phyloP scores from a whole-genome alignment of 306 rosid genomes.

The Lathyrus aphaca region DNA sequence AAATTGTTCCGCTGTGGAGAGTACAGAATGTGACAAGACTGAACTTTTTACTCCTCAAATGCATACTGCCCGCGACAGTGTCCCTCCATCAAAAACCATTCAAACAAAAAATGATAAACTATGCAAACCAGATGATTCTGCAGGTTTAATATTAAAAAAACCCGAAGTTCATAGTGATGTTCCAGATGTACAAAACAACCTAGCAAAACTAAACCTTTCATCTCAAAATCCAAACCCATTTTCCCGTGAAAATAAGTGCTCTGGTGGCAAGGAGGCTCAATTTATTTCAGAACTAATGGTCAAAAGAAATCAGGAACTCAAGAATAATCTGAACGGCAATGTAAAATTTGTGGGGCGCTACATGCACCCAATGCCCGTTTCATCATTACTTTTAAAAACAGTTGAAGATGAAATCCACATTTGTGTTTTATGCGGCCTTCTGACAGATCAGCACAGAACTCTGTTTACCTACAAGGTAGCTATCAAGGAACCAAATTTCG shows the following conservation, averaged over 20 bases:
- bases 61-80: conserved; percentile 41
- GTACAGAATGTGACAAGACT: conserved; percentile 36
- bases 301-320: conserved; percentile 40
- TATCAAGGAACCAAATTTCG: conserved; percentile 54
- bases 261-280: conserved; percentile 42
- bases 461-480: conserved; percentile 67
- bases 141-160: conserved; percentile 46
- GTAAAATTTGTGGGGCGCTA: conserved; percentile 74
- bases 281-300: conserved; percentile 44
- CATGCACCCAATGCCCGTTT: conserved; percentile 72
- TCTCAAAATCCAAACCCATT: conserved; percentile 42
- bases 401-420: conserved; percentile 57
- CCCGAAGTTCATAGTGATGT: conserved; percentile 43
- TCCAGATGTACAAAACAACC: conserved; percentile 46
- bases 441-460: conserved; percentile 51
- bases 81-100: conserved; percentile 43
- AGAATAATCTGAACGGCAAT: conserved; percentile 48
- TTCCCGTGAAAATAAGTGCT: conserved; percentile 41
- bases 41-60: conserved; percentile 44
- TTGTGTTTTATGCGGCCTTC: conserved; percentile 69
- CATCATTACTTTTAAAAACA: conserved; percentile 57
- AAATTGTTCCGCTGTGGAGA: conserved; percentile 44
- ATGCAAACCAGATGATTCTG: conserved; percentile 40
- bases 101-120: conserved; percentile 41
- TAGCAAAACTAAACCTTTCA: conserved; percentile 30